phyloP scores from a whole-genome alignment of 495 filamentous ascomycete species.

The Xylaria scruposa region DNA sequence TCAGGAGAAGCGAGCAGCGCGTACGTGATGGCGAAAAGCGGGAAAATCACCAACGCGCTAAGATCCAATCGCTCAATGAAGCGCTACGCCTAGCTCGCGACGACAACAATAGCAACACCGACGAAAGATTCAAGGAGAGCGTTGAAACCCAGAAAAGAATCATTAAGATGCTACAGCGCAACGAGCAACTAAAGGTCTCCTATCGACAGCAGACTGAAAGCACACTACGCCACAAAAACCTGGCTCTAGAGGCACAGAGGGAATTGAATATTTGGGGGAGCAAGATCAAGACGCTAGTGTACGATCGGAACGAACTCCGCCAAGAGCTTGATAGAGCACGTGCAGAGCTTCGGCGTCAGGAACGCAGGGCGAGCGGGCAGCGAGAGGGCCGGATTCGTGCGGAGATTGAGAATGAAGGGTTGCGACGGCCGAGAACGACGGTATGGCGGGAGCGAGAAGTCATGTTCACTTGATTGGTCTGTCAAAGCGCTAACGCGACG shows the following conservation, averaged over 20 bases:
- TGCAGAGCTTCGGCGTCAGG: neutral
- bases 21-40: neutral
- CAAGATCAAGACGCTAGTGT: neutral
- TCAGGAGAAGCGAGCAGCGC: neutral
- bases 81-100: neutral
- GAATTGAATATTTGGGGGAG: neutral
- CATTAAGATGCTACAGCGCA: neutral
- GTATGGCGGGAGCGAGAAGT: neutral
- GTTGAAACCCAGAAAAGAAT: neutral
- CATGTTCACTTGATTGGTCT: slow-evolving; percentile 7
- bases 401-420: neutral
- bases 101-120: neutral
- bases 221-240: neutral
- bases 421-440: neutral
- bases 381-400: neutral
- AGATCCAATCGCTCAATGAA: neutral
- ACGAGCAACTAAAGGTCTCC: neutral
- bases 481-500: neutral
- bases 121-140: neutral
- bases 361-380: neutral
- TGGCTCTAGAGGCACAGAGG: neutral
- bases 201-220: neutral
- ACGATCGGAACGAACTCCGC: too few relatives aligned
- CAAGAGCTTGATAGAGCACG: neutral
- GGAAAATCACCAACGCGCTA: neutral